A percentile compares a stretch with the other conserved stretches of the same genome.
Conservation (phyloP, 164 flowering plant species). For the Saururus chinensis region DNA sequence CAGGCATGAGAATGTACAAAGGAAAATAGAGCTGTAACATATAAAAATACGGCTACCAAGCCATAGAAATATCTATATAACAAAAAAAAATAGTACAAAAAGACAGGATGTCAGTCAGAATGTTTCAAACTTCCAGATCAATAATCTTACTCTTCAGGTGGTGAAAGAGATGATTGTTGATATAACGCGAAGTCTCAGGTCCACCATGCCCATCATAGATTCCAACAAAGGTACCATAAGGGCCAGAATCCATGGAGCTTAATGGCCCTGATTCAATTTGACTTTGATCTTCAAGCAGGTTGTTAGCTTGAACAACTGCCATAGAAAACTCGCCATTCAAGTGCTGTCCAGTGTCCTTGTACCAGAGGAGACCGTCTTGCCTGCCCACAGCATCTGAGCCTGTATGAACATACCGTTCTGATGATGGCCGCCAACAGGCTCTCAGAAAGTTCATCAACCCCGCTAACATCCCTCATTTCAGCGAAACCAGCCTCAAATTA, state of each 20-base stretch:
- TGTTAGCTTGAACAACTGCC: slow-evolving; percentile 84
- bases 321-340: slow-evolving; percentile 67
- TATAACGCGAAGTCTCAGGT: slow-evolving; percentile 71
- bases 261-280: slow-evolving; percentile 68
- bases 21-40: neutral
- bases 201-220: slow-evolving; percentile 88
- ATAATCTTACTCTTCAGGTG: slow-evolving; percentile 60
- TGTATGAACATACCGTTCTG: slow-evolving; percentile 33
- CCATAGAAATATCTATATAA: neutral
- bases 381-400: slow-evolving; percentile 44
- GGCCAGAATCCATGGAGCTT: slow-evolving; percentile 52
- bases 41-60: neutral
- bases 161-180: slow-evolving; percentile 60
- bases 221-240: slow-evolving; percentile 71
- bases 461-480: slow-evolving; percentile 81
- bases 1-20: too few species aligned
- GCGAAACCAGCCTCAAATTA: slow-evolving; percentile 29
- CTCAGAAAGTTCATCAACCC: slow-evolving; percentile 54
- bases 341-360: slow-evolving; percentile 73
- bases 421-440: slow-evolving; percentile 59
- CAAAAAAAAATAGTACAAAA: neutral
- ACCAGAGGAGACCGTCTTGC: slow-evolving; percentile 79
- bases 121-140: neutral
- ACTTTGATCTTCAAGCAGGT: slow-evolving; percentile 78
- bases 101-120: neutral